Conservation (phyloP, 345 rosid genomes). For the Murraya koenigii region DNA sequence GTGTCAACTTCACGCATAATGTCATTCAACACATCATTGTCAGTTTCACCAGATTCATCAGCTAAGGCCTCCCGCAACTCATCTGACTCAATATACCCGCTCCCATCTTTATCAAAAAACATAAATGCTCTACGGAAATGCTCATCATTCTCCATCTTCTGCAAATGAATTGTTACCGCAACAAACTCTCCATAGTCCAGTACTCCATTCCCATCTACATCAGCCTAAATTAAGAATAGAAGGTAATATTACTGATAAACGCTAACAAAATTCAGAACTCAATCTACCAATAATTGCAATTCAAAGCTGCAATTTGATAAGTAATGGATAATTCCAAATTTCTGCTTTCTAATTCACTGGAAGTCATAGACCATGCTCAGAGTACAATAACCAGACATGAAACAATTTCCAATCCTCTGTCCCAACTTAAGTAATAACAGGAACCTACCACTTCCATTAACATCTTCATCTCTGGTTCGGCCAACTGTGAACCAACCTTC, state of each 20-base stretch:
- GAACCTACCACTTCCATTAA: conserved; percentile 92
- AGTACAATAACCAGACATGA: conserved; percentile 1
- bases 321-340: neutral
- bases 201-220: conserved; percentile 89
- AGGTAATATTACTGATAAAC: neutral
- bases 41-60: conserved; percentile 77
- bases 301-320: neutral
- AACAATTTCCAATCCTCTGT: neutral
- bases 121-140: conserved; percentile 89
- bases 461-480: conserved; percentile 93
- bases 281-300: neutral
- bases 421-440: neutral
- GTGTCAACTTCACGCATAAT: conserved; percentile 95
- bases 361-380: no score
- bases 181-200: conserved; percentile 94
- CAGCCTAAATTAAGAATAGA: conserved; percentile 57
- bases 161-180: conserved; percentile 97
- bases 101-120: conserved; percentile 87
- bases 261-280: conserved; percentile 6
- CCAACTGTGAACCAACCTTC: conserved; percentile 86
- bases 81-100: conserved; percentile 69
- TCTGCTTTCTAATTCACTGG: neutral
- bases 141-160: conserved; percentile 95
- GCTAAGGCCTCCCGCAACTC: conserved; percentile 73
- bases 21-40: conserved; percentile 60